These are phyloP conservation scores for Ganoderma boninense DNA, from an alignment of 1,284 basidiomycete species.

Conservation along the genomic window DNA sequence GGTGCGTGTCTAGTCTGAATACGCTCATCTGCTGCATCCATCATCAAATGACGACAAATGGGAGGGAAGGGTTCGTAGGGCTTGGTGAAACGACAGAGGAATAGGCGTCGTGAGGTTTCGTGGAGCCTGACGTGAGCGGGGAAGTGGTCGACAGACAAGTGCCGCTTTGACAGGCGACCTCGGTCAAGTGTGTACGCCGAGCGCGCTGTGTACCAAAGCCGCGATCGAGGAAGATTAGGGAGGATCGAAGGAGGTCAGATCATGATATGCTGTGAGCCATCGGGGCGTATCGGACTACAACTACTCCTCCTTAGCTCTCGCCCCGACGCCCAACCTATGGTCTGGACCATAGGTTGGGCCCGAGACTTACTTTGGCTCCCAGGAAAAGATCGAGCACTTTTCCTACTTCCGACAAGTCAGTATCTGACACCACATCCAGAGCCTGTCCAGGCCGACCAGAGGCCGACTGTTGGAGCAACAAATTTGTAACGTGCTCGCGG, in stretches of 20 bases:
- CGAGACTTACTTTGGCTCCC: not conserved
- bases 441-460: too few relatives aligned
- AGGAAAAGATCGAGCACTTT: not conserved
- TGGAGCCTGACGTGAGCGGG: not conserved
- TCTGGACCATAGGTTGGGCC: not conserved
- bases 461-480: not conserved
- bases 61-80: not conserved
- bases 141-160: not conserved
- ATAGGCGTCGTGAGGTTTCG: not conserved
- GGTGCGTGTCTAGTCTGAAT: not conserved
- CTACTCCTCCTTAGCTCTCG: not conserved
- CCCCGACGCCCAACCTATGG: not conserved
- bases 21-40: not conserved
- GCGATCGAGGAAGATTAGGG: not conserved
- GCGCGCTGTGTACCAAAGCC: not conserved
- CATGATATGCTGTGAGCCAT: not conserved
- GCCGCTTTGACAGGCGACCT: not conserved
- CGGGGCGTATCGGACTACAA: not conserved
- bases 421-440: not conserved
- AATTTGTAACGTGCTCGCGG: not conserved
- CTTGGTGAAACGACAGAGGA: not conserved
- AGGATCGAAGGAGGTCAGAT: not conserved
- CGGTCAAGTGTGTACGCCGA: not conserved
- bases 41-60: not conserved
- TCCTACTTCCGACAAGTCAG: not conserved